Evolutionary conservation across 768 basidiomycete species (phyloP), one percentile per base, ranked within the genome.

Genomic region (Guyanaporus albipodus): DNA sequence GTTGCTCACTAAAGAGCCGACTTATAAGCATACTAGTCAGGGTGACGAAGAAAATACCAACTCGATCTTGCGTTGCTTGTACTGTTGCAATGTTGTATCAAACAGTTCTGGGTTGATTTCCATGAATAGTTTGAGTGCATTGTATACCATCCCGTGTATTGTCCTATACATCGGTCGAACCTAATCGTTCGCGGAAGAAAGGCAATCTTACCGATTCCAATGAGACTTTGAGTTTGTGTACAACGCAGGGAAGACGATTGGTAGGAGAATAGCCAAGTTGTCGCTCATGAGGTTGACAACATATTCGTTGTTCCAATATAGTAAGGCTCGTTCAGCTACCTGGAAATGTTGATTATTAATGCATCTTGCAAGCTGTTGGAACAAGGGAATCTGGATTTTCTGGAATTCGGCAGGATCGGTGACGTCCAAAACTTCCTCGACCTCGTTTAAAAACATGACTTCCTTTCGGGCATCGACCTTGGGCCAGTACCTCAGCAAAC

Each of bases 221-320:
- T 99, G 96, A 18, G 89, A 83, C 67, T 89, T 92, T 37, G 94
- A 97, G 68, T 97, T 98, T 33, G 84, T 85, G 67, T 95, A 97
- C 53, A 99, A 69, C 7, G 94, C 88, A 23, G 95, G 92, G 74
- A 98, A 99, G 41, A 99, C 93, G 60, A 99, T 91, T 7, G 96
- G 96, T 24, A 99, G 76, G 49, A 99, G 82, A 52, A 84, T 69
- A 19, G 80, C 68, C 53, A 98, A 77, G 64, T 98, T 98, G 61
- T 98, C 93, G 67, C 91, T 91, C 91, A 99, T 98, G 42, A 99
- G 80, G 68, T 96, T 99, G 59, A 99, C 91, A 55, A 98, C 94
- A 70, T 98, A 99, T 71, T 98, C 96, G 71, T 98, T 98, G 72
- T 98, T 97, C 96, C 96, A 99, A 67, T 96, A 98, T 57, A 96